phyloP scores from a whole-genome alignment of 1,139 yeast genomes.

The Pichia sp. region DNA sequence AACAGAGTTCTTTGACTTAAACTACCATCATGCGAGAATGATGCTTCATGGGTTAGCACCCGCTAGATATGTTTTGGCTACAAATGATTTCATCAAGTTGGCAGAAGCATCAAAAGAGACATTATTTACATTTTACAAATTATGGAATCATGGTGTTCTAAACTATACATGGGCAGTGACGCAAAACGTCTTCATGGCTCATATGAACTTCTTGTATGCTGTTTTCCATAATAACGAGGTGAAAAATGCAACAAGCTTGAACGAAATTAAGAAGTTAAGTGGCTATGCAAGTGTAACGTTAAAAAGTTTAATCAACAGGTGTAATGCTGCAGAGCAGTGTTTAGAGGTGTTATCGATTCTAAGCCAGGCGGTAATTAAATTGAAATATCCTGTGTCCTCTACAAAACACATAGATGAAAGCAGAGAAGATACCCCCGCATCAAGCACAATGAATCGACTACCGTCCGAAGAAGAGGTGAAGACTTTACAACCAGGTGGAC shows the following conservation, averaged over 20 bases:
- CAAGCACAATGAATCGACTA: slow-evolving; percentile 19
- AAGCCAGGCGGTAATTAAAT: slow-evolving; percentile 64
- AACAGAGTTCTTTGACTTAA: slow-evolving; percentile 62
- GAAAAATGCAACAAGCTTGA: slow-evolving; percentile 42
- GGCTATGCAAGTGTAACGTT: slow-evolving; percentile 58
- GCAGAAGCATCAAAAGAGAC: slow-evolving; percentile 63
- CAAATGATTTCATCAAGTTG: slow-evolving; percentile 53
- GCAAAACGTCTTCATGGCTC: slow-evolving; percentile 84
- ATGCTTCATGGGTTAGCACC: slow-evolving; percentile 78
- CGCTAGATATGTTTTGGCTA: slow-evolving; percentile 50
- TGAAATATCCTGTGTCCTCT: slow-evolving; percentile 42
- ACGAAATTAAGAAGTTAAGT: slow-evolving; percentile 53
- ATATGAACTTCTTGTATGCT: slow-evolving; percentile 75
- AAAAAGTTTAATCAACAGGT: slow-evolving; percentile 57
- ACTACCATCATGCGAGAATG: slow-evolving; percentile 71
- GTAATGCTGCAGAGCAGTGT: slow-evolving; percentile 77
- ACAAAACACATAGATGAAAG: slow-evolving; percentile 1
- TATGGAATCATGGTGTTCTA: slow-evolving; percentile 53
- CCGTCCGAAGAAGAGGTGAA: slow-evolving; percentile 33
- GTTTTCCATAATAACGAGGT: slow-evolving; percentile 62
- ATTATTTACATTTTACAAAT: slow-evolving; percentile 56
- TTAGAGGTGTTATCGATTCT: slow-evolving; percentile 67
- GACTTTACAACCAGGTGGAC: slow-evolving; percentile 34
- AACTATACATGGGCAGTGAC: slow-evolving; percentile 95
- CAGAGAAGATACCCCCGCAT: slow-evolving; percentile 14